phyloP scores from a whole-genome alignment of 2,329 filamentous ascomycete species.

The Dactylonectria estremocensis region DNA sequence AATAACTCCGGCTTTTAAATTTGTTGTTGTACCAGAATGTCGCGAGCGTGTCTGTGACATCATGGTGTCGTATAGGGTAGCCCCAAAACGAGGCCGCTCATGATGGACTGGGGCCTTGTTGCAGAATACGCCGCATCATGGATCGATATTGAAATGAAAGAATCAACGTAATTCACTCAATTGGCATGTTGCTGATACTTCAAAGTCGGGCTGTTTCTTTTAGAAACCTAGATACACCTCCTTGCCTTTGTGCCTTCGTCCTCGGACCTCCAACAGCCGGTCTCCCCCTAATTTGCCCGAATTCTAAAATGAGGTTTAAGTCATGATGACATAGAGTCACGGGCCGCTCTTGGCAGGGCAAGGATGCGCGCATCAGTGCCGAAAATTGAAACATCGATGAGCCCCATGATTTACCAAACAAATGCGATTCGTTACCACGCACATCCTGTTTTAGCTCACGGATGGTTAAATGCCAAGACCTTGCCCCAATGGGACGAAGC shows the following conservation, averaged over 20 bases:
- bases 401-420: not conserved
- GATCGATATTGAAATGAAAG: not conserved
- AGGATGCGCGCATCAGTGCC: not conserved
- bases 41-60: not conserved
- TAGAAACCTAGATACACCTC: too few species aligned
- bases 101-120: too few species aligned
- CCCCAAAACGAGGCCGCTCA: not conserved
- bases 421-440: not conserved
- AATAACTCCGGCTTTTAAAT: not conserved
- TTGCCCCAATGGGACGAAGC: slow-evolving; percentile 1
- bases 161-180: too few species aligned
- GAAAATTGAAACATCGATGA: not conserved
- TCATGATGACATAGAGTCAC: too few species aligned
- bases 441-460: not conserved
- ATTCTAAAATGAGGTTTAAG: too few species aligned
- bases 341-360: not conserved
- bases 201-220: too few species aligned
- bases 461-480: not conserved
- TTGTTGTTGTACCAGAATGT: not conserved
- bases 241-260: too few species aligned
- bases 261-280: too few species aligned
- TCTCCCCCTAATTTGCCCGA: too few species aligned
- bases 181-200: too few species aligned
- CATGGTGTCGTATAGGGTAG: not conserved
- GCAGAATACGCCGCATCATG: too few species aligned